Conservation (phyloP, 345 rosid genomes). For the Dovyalis caffra region DNA sequence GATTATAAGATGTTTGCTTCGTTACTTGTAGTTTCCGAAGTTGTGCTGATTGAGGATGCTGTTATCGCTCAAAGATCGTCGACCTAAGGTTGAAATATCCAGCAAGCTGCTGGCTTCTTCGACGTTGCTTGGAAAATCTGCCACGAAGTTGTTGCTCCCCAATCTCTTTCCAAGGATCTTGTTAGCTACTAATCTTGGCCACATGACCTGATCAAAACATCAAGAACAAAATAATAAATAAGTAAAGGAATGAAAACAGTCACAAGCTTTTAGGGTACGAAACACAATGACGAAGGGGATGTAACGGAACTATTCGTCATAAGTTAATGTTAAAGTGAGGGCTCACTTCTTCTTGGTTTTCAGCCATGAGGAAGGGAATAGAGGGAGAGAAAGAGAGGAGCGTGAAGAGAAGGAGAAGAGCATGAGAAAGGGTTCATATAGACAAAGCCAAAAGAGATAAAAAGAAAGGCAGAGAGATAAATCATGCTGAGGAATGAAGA, state of each 20-base stretch:
- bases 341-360: slow-evolving; percentile 47
- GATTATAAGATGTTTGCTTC: neutral
- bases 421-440: neutral
- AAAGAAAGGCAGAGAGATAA: slow-evolving; percentile 20
- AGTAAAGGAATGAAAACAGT: neutral
- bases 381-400: neutral
- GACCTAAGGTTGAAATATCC: slow-evolving; percentile 32
- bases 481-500: slow-evolving; percentile 34
- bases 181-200: slow-evolving; percentile 74
- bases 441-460: slow-evolving; percentile 29
- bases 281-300: neutral
- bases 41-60: slow-evolving; percentile 35
- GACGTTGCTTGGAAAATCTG: slow-evolving; percentile 59
- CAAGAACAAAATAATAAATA: neutral
- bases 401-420: slow-evolving; percentile 2
- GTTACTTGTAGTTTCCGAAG: slow-evolving; percentile 52
- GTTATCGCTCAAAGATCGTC: slow-evolving; percentile 28
- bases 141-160: slow-evolving; percentile 75
- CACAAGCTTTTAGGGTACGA: neutral
- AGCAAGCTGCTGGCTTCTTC: slow-evolving; percentile 21
- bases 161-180: slow-evolving; percentile 57
- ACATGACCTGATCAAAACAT: slow-evolving; percentile 54
- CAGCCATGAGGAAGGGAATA: slow-evolving; percentile 30
- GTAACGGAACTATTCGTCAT: neutral
- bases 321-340: neutral